Evolutionary conservation across 2,329 filamentous ascomycete species (phyloP).

Genomic region (Botrytis hyacinthi): DNA sequence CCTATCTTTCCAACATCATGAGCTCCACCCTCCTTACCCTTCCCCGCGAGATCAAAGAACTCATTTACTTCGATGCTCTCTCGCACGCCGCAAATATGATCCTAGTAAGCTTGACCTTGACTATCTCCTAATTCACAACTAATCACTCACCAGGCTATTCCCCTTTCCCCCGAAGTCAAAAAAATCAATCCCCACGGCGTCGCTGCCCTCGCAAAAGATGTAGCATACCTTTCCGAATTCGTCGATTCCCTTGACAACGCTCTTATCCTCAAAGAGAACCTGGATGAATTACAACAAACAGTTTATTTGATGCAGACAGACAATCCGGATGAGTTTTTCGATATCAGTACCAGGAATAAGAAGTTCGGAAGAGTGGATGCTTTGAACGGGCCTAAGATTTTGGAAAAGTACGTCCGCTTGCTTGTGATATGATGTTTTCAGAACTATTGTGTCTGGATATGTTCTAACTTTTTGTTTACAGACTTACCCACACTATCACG

Average conservation of each 20-base stretch:
- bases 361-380: constrained; percentile 93
- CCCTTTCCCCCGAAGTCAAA: constrained; percentile 71
- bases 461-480: background rate
- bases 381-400: constrained; percentile 77
- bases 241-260: constrained; percentile 81
- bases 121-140: constrained; percentile 7
- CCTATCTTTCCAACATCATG: constrained; percentile 95
- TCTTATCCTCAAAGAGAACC: constrained; percentile 80
- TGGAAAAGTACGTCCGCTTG: constrained; percentile 75
- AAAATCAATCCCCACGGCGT: constrained; percentile 88
- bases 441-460: background rate
- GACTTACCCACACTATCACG: constrained; percentile 63
- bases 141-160: constrained; percentile 26
- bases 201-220: constrained; percentile 75
- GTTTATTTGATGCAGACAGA: constrained; percentile 82
- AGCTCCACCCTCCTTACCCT: constrained; percentile 87
- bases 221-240: constrained; percentile 79
- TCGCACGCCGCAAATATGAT: constrained; percentile 88
- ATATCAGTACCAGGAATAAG: constrained; percentile 83
- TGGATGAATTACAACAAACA: constrained; percentile 93
- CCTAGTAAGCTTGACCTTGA: constrained; percentile 50
- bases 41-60: constrained; percentile 93
- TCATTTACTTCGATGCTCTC: constrained; percentile 96
- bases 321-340: constrained; percentile 96
- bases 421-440: constrained; percentile 1